Evolutionary conservation across 805 yeast species (phyloP).

Genomic region (Pichia kluyveri): DNA sequence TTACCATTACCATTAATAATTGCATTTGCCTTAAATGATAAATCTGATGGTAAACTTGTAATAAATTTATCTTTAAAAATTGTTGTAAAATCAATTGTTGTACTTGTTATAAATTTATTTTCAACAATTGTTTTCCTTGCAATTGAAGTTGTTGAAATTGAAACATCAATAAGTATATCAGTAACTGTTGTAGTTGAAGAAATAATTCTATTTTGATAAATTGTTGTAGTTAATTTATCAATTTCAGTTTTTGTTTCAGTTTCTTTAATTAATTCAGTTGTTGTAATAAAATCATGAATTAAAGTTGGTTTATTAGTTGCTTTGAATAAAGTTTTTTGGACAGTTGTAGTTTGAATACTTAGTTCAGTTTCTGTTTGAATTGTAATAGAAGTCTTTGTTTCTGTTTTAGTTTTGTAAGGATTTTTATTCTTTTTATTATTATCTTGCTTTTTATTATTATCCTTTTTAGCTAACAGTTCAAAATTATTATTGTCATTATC

Average conservation of each 20-base stretch:
- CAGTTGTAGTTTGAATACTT: background rate
- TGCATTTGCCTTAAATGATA: background rate
- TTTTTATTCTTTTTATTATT: background rate
- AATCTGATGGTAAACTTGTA: background rate
- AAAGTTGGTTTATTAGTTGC: background rate
- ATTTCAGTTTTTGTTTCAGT: background rate
- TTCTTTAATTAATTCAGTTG: background rate
- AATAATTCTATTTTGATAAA: background rate
- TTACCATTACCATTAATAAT: background rate
- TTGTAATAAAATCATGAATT: background rate
- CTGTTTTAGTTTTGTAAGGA: background rate
- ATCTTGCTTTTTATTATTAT: background rate
- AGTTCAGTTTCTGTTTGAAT: background rate
- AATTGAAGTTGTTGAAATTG: conserved; percentile 10
- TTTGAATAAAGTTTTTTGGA: conserved; percentile 1
- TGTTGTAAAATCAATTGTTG: conserved; percentile 4
- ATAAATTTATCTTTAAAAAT: background rate
- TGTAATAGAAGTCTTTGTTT: background rate
- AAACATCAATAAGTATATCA: background rate
- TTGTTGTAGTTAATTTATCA: background rate
- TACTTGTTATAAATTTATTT: conserved; percentile 11
- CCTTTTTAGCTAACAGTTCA: background rate
- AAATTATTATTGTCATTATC: background rate
- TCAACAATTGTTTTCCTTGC: conserved; percentile 13
- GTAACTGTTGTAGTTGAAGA: background rate